These are phyloP conservation scores for Starmerella scarabaei DNA, from an alignment of 805 yeast genomes.

Conservation along the genomic window DNA sequence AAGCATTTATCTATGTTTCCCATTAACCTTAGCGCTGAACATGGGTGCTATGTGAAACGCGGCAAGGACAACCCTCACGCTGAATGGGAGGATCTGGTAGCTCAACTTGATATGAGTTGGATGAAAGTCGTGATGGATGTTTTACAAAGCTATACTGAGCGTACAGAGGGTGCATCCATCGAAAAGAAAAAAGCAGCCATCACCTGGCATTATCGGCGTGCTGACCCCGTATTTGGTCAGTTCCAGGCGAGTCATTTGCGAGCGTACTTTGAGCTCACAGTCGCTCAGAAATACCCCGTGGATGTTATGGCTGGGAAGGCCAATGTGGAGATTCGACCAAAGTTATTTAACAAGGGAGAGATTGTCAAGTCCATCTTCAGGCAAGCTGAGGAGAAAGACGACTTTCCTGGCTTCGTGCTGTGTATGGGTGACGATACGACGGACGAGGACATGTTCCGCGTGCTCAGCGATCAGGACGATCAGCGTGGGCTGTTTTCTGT, in stretches of 20 bases:
- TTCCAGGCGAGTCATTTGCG: slow-evolving; percentile 70
- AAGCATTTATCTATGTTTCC: slow-evolving; percentile 68
- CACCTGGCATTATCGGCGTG: slow-evolving; percentile 94
- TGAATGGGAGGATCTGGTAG: slow-evolving; percentile 77
- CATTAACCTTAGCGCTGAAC: slow-evolving; percentile 88
- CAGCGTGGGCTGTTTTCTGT: slow-evolving; percentile 22
- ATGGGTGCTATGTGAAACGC: slow-evolving; percentile 79
- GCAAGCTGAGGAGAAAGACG: slow-evolving; percentile 25
- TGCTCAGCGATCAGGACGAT: slow-evolving; percentile 50
- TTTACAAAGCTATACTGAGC: slow-evolving; percentile 62
- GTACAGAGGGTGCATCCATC: slow-evolving; percentile 78
- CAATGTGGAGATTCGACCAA: slow-evolving; percentile 92
- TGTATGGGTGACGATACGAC: slow-evolving; percentile 95
- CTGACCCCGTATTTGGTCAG: slow-evolving; percentile 86
- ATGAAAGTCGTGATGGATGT: slow-evolving; percentile 66
- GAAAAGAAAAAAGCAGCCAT: slow-evolving; percentile 87
- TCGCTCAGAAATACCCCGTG: slow-evolving; percentile 58
- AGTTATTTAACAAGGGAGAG: slow-evolving; percentile 91
- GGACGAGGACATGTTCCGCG: slow-evolving; percentile 93
- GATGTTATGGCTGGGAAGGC: slow-evolving; percentile 98
- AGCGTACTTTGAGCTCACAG: slow-evolving; percentile 45
- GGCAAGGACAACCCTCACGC: slow-evolving; percentile 36
- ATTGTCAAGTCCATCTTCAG: slow-evolving; percentile 70
- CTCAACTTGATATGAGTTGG: slow-evolving; percentile 85
- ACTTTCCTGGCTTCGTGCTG: slow-evolving; percentile 65